Percentiles rank a stretch among this genome's conserved stretches.
These are phyloP conservation scores for Deinandra increscens DNA, from an alignment of 129 eudicot species.

Conservation along the genomic window DNA sequence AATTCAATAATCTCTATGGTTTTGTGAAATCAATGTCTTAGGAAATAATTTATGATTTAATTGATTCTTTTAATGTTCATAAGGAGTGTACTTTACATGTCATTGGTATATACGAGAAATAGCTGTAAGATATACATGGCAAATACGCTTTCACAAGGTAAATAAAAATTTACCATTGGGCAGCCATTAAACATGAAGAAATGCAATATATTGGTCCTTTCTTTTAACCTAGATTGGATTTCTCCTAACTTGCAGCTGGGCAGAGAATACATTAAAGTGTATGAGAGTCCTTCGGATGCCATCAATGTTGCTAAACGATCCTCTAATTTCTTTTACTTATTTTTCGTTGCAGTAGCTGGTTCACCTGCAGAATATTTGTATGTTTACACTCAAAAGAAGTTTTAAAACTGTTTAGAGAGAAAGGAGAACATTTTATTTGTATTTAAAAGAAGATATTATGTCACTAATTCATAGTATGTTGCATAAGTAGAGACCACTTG, in stretches of 20 bases:
- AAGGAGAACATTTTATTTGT: background rate
- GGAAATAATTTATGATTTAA: no score
- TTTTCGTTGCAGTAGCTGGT: background rate
- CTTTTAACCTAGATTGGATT: slow-evolving; percentile 17
- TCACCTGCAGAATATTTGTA: background rate
- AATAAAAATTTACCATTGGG: slow-evolving; percentile 9
- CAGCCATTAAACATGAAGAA: background rate
- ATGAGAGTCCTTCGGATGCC: slow-evolving; percentile 88
- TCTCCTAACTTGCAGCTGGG: slow-evolving; percentile 49
- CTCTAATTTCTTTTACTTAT: slow-evolving; percentile 4
- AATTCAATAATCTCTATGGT: no score
- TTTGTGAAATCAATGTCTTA: no score
- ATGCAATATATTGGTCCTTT: slow-evolving; percentile 5
- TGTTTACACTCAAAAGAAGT: background rate
- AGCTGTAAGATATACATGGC: slow-evolving; percentile 54
- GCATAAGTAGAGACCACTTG: background rate
- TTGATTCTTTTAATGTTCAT: no score
- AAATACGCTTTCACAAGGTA: slow-evolving; percentile 61
- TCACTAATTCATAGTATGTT: background rate
- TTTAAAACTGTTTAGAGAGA: background rate
- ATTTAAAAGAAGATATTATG: background rate
- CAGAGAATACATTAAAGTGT: slow-evolving; percentile 47
- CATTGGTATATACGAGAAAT: no score
- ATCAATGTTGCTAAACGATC: slow-evolving; percentile 65
- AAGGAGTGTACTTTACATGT: no score